Evolutionary conservation across 139 green algal species (phyloP).

Genomic region (Chlamydomonas schloesseri): DNA sequence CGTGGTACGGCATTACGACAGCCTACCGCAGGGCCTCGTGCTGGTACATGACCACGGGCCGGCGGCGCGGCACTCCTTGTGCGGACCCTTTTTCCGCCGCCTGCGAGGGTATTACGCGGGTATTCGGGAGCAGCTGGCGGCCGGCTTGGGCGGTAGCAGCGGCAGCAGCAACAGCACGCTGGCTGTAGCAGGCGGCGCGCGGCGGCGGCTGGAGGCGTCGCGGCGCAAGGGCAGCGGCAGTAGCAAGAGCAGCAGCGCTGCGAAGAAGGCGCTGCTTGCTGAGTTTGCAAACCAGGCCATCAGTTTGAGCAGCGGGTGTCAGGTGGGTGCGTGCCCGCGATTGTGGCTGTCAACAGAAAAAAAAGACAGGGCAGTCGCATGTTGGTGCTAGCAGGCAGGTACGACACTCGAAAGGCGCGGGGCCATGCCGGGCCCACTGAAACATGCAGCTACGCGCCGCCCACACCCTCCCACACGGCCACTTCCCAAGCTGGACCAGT

Average conservation of each 20-base stretch:
- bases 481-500: no score
- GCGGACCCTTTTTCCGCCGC: slow-evolving; percentile 42
- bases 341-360: no score
- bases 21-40: slow-evolving; percentile 17
- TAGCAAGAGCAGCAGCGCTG: not conserved
- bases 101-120: slow-evolving; percentile 37
- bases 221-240: not conserved
- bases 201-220: not conserved
- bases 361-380: no score
- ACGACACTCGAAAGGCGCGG: no score
- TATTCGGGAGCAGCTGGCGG: not conserved
- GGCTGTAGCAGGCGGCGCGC: not conserved
- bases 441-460: no score
- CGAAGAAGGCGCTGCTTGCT: not conserved
- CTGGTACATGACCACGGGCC: slow-evolving; percentile 49
- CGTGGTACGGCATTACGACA: slow-evolving; percentile 36
- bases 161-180: not conserved
- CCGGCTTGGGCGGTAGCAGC: not conserved
- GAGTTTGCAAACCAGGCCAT: slow-evolving; percentile 17
- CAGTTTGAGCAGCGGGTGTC: slow-evolving; percentile 46
- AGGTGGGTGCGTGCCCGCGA: slow-evolving; percentile 15
- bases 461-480: no score
- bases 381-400: no score
- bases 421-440: no score
- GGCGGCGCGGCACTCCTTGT: slow-evolving; percentile 42